Conservation (phyloP, 1,284 basidiomycete genomes). For the Caloboletus firmus region DNA sequence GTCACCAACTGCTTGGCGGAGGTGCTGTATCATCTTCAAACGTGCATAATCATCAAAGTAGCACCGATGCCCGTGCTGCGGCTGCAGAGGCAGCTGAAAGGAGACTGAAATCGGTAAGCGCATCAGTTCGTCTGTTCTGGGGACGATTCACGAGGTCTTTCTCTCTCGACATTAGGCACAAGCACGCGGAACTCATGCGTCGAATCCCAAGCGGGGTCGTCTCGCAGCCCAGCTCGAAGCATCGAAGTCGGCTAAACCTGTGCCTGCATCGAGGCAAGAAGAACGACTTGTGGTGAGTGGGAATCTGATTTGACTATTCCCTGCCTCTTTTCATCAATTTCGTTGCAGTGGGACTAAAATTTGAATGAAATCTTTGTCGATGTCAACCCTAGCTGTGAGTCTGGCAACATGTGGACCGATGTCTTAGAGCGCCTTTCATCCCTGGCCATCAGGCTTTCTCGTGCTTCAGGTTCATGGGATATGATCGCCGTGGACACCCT, state of each 20-base stretch:
- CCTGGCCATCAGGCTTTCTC: constrained; percentile 37
- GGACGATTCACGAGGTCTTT: constrained; percentile 21
- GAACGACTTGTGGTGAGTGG: constrained; percentile 61
- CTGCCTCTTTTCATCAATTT: constrained; percentile 30
- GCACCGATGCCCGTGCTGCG: constrained; percentile 54
- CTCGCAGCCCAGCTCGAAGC: constrained; percentile 57
- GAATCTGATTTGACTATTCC: constrained; percentile 20
- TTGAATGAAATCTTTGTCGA: constrained; percentile 21
- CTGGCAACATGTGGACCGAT: constrained; percentile 21
- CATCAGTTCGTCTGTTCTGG: constrained; percentile 12
- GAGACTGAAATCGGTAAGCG: constrained; percentile 59
- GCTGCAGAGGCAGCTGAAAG: constrained; percentile 71
- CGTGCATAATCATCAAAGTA: constrained; percentile 28
- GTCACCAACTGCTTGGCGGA: constrained; percentile 52
- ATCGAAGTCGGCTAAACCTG: constrained; percentile 48
- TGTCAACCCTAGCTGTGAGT: constrained; percentile 26
- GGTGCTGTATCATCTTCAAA: constrained; percentile 29
- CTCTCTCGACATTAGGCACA: constrained; percentile 44
- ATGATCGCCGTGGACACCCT: constrained; percentile 34
- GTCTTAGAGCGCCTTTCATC: constrained; percentile 21
- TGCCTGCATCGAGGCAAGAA: constrained; percentile 51
- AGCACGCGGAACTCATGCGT: constrained; percentile 54
- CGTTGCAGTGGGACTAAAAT: constrained; percentile 34
- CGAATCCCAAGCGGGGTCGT: constrained; percentile 66
- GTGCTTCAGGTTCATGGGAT: constrained; percentile 33